Evolutionary conservation across 179 eudicot genomes (phyloP).

Genomic region (Patellifolia procumbens): DNA sequence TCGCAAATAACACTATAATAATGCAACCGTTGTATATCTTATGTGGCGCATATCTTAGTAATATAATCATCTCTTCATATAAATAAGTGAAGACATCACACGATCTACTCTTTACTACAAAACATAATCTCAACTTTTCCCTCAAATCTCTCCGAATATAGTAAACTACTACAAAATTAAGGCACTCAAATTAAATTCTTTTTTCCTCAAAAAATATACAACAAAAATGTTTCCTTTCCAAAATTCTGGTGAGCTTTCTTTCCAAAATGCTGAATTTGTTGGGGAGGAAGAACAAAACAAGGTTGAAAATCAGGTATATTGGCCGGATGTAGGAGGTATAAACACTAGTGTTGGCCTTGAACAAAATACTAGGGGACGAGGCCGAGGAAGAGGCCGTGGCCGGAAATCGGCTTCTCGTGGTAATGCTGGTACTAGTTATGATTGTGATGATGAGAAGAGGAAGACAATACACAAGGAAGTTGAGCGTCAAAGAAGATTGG

Average conservation of each 20-base stretch:
- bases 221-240: constrained; percentile 31
- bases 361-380: not conserved
- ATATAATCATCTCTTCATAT: not conserved
- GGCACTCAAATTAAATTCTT: not conserved
- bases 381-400: constrained; percentile 21
- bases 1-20: no score
- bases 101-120: not conserved
- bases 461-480: constrained; percentile 38
- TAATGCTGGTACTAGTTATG: not conserved
- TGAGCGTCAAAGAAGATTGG: constrained; percentile 49
- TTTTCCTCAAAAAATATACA: not conserved
- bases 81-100: constrained; percentile 12
- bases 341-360: not conserved
- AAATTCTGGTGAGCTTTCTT: constrained; percentile 12
- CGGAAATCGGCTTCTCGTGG: not conserved
- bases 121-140: constrained; percentile 1
- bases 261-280: constrained; percentile 15
- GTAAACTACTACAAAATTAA: not conserved
- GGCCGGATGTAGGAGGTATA: constrained; percentile 2
- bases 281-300: constrained; percentile 20
- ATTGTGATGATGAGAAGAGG: constrained; percentile 25
- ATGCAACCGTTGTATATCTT: no score
- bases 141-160: not conserved
- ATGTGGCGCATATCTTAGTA: no score
- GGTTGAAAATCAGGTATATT: constrained; percentile 15